Base-by-base conservation (phyloP, 805 yeast species). In the Metschnikowia amazonensis region DNA sequence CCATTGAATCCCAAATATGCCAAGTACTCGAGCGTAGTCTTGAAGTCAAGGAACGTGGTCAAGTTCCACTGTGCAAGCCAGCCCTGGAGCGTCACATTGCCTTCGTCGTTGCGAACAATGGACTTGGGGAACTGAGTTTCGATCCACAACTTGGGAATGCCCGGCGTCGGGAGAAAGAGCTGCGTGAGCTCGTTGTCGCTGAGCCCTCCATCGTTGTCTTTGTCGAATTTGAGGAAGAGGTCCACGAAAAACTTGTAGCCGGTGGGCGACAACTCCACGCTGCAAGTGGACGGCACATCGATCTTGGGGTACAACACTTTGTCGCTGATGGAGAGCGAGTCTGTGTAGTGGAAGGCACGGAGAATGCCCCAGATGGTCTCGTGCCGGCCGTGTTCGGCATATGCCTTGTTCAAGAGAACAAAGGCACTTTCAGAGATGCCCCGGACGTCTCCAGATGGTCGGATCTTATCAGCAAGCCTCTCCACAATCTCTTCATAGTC, bases 11-110 rank as follows among this genome's bases (percentile, higher is more conserved):
- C 99, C 45, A 94, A 74, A 66, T 87, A 88, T 0, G 95, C 96
- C 50, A 94, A 66, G 58, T 92, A 94, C 42, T 89, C 95, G 42
- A 94, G 74, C 0, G 98, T 89, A 0, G 89, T 84, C 55, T 77
- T 81, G 60, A 86, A 81, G 56, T 90, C 96, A 25, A 94, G 68
- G 54, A 81, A 89, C 0, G 98, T 92, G 0, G 97, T 89, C 86
- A 94, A 86, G 56, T 92, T 84, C 99, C 99, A 94, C 59, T 92
- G 98, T 0, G 99, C 99, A 31, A 94, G 67, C 99, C 99, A 94
- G 2, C 99, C 99, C 67, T 95, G 99, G 23, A 94, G 65, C 0
- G 98, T 89, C 3, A 94, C 89, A 60, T 81, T 78, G 0, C 96
- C 97, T 51, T 82, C 83, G 52, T 89, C 97, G 60, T 89, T 90